A percentile compares a stretch with the other conserved stretches of the same genome.
Conservation (phyloP, 139 green algal species). For the Chlamydomonas eustigma region DNA sequence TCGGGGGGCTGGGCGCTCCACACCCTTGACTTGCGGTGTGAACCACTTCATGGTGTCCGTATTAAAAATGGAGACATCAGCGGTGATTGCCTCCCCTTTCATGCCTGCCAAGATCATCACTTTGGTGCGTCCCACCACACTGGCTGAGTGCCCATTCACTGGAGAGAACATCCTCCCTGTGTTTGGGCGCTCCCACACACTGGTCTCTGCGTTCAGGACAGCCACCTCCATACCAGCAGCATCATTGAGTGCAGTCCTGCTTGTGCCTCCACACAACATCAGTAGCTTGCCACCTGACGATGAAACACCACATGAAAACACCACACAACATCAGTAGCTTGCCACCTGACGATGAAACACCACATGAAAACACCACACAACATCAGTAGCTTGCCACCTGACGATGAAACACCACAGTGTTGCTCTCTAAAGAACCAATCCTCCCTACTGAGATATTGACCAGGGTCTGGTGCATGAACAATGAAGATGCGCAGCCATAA, state of each 20-base stretch:
- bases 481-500: too few species aligned
- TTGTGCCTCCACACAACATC: conserved; percentile 44
- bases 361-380: conserved; percentile 50
- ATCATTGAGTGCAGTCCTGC: conserved; percentile 21
- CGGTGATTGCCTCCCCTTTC: conserved; percentile 8
- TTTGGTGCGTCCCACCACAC: conserved; percentile 37
- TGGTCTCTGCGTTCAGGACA: conserved; percentile 45
- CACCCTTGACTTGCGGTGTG: conserved; percentile 28
- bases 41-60: conserved; percentile 44
- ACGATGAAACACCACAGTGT: too few species aligned
- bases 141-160: background rate
- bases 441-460: too few species aligned
- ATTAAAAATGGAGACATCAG: conserved; percentile 29
- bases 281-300: conserved; percentile 58
- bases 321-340: conserved; percentile 56
- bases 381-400: conserved; percentile 56
- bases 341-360: too few species aligned
- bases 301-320: too few species aligned
- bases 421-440: too few species aligned
- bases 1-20: conserved; percentile 36
- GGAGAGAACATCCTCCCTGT: conserved; percentile 13
- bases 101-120: conserved; percentile 36
- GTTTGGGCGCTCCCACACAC: conserved; percentile 42
- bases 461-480: too few species aligned
- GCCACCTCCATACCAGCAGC: conserved; percentile 37